Evolutionary conservation across 371 early-diverging fungal genomes (phyloP), one percentile per base, ranked within the genome.

Genomic region (Rhizopus arrhizus): DNA sequence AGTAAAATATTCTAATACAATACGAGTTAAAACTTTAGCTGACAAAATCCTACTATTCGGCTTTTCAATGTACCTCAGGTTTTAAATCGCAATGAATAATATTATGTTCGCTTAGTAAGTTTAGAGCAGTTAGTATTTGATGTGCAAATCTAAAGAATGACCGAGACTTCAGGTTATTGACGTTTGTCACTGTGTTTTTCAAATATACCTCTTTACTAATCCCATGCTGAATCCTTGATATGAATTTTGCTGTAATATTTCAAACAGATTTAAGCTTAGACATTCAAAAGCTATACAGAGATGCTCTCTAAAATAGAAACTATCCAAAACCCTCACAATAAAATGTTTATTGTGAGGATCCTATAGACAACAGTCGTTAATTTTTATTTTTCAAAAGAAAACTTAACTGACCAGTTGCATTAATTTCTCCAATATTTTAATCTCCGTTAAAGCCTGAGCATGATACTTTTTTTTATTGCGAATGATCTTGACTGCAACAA

Each of bases 1-100:
- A 92, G 67, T 56, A 91, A 57, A 7, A 91, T 85, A 56, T 91
- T 92, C 74, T 22, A 22, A 22, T 22, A 22, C 22, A 22, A 69
- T 22, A 22, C 22, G 22, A 22, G 22, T 22, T 22, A 22, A 22
- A 22, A 22, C 22, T 22, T 22, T 22, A 22, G 2, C 22, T 22
- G 22, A 22, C 22, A 22, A 22, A 47, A 43, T 67, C 86, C 88
- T 82, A 22, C 22, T 22, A 22, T 22, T 22, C 22, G 22, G 22
- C 22, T 22, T 22, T 22, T 22, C 22, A 77, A 22, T 22, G 22
- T 22, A 22, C 22, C 22, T 97, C 98, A 3, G 98, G 98, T 62
- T 98, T 98, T 54, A 98, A 77, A 69, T 99, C 99, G 58, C 97
- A 95, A 69, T 99, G 99, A 11, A 96, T 90, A 49, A 99, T 90